Evolutionary conservation across 257 asterid species (phyloP), one percentile per base, ranked within the genome.

Genomic region (Petunia secreta): DNA sequence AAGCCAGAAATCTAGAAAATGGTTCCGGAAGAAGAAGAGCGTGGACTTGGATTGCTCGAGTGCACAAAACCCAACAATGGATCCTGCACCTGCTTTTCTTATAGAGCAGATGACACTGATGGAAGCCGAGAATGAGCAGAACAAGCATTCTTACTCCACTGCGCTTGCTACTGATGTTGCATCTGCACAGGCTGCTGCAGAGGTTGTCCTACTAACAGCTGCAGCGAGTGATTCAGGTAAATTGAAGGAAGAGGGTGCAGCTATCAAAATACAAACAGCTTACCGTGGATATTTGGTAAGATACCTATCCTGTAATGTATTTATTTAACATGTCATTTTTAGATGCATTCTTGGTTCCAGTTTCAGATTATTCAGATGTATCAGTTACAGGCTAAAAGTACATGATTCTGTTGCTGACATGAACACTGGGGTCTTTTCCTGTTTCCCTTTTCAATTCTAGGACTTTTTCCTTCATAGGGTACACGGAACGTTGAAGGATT

Each of bases 151-250:
- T 52, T 87, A 91, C 79, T 92, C 98, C 13, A 97, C 88, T 58
- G 92, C 94, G 60, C 60, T 92, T 63, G 92, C 91, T 53, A 91
- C 97, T 3, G 93, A 97, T 16, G 93, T 91, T 73, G 95, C 95
- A 2, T 95, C 97, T 4, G 95, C 97, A 55, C 89, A 92, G 75
- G 97, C 97, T 6, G 97, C 97, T 74, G 97, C 92, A 1, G 97
- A 91, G 89, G 95, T 91, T 63, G 97, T 89, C 52, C 91, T 95
- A 4, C 91, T 92, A 78, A 91, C 96, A 2, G 66, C 92, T 41
- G 89, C 88, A 9, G 87, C 89, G 53, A 84, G 84, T 63, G 63
- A 79, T 84, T 44, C 80, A 58, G 86, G 89, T 52, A 87, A 85
- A 84, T 81, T 97, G 0, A 87, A 84, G 83, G 96, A 94, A 77